Conservation (phyloP, 352 stramenopile species). For the Blastocystis sp. region DNA sequence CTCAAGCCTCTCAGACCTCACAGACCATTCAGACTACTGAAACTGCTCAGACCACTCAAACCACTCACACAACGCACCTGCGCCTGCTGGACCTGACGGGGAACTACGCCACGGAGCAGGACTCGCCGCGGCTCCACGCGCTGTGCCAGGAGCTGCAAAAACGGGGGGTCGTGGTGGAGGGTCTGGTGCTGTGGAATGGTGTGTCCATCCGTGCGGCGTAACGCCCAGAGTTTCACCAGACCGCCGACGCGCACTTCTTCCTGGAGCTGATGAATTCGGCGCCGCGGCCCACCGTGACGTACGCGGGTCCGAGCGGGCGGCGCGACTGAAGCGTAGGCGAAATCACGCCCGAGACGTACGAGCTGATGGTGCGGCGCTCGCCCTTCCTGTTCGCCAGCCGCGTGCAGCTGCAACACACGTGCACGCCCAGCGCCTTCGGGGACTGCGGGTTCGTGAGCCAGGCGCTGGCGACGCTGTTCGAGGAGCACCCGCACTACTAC, state of each 20-base stretch:
- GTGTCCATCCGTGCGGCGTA: too few relatives aligned
- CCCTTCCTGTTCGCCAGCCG: conserved; percentile 27
- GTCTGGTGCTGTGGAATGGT: too few relatives aligned
- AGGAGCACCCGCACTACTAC: conserved; percentile 37
- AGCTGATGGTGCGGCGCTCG: background rate
- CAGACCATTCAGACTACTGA: too few relatives aligned
- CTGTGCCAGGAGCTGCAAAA: too few relatives aligned
- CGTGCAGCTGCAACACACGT: background rate
- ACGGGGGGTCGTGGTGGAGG: too few relatives aligned
- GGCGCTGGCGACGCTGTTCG: background rate
- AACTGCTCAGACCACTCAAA: too few relatives aligned
- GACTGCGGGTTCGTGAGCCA: background rate
- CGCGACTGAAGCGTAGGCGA: conserved; percentile 4
- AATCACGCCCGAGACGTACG: background rate
- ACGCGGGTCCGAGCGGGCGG: background rate
- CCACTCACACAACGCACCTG: too few relatives aligned
- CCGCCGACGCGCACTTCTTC: background rate
- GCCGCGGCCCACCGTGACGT: background rate
- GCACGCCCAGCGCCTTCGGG: background rate
- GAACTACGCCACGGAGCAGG: too few relatives aligned
- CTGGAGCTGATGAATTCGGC: background rate
- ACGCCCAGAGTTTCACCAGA: too few relatives aligned
- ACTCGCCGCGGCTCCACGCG: too few relatives aligned
- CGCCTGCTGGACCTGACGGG: too few relatives aligned
- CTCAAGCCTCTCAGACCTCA: too few relatives aligned